Conservation (phyloP, 805 yeast genomes). For the Starmerella ratchasimensis region DNA sequence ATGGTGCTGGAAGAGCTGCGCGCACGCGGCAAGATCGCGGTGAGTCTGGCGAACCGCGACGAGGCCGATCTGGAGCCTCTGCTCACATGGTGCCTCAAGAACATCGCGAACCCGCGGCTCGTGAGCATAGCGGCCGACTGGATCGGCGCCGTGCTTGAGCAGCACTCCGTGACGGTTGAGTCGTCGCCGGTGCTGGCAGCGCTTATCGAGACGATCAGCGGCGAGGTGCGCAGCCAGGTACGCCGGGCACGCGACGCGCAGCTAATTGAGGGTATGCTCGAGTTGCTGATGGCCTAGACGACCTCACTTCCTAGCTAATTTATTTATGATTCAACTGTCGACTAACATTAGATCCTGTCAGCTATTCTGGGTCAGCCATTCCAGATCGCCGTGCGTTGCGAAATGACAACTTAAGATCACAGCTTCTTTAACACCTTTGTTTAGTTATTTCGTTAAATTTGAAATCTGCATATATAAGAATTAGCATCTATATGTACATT, state of each 20-base stretch:
- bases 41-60: conserved; percentile 70
- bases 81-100: conserved; percentile 64
- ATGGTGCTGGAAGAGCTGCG: conserved; percentile 78
- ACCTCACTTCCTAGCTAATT: too few relatives aligned
- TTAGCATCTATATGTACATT: too few relatives aligned
- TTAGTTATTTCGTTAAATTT: too few relatives aligned
- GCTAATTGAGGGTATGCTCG: conserved; percentile 86
- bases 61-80: conserved; percentile 77
- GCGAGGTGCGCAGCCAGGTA: conserved; percentile 51
- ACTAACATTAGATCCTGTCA: not conserved
- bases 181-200: conserved; percentile 67
- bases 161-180: conserved; percentile 64
- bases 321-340: not conserved
- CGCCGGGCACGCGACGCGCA: conserved; percentile 75
- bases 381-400: not conserved
- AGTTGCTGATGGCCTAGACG: conserved; percentile 43
- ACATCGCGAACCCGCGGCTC: conserved; percentile 67
- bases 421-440: too few relatives aligned
- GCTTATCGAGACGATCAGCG: conserved; percentile 42
- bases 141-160: conserved; percentile 50
- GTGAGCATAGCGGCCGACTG: conserved; percentile 52
- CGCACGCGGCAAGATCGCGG: conserved; percentile 74
- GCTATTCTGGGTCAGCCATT: not conserved
- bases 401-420: not conserved
- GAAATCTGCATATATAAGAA: too few relatives aligned